Conservation (phyloP, 106 monocot genomes). For the Dendrobium nobile region DNA sequence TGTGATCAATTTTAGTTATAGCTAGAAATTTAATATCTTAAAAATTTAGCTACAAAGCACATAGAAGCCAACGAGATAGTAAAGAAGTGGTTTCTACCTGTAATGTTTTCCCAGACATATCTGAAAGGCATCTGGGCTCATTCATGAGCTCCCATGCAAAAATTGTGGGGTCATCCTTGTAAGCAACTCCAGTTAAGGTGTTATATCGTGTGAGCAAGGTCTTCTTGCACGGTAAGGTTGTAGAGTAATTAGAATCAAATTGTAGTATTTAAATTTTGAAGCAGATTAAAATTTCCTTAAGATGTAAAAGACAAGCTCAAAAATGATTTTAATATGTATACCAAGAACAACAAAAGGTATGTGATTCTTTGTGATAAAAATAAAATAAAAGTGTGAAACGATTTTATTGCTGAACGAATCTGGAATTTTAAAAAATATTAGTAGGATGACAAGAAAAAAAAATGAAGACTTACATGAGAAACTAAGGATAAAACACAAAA, state of each 20-base stretch:
- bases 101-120: conserved; percentile 32
- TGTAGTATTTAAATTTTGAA: background rate
- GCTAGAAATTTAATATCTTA: no score
- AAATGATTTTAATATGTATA: background rate
- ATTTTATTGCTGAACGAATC: no score
- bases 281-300: background rate
- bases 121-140: conserved; percentile 54
- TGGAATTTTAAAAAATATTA: no score
- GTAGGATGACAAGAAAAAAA: no score
- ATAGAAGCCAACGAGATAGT: background rate
- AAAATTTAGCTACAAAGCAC: background rate
- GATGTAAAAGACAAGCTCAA: background rate
- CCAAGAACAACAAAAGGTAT: background rate
- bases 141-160: conserved; percentile 66
- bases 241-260: background rate
- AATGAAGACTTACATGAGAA: no score
- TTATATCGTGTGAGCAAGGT: conserved; percentile 45
- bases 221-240: conserved; percentile 1
- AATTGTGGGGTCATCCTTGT: conserved; percentile 52
- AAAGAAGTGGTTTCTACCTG: conserved; percentile 15
- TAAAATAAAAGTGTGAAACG: no score
- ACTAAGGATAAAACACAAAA: no score
- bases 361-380: no score
- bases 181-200: conserved; percentile 37
- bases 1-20: no score